Evolutionary conservation across 2,329 filamentous ascomycete species (phyloP).

Genomic region (Claviceps pusilla): DNA sequence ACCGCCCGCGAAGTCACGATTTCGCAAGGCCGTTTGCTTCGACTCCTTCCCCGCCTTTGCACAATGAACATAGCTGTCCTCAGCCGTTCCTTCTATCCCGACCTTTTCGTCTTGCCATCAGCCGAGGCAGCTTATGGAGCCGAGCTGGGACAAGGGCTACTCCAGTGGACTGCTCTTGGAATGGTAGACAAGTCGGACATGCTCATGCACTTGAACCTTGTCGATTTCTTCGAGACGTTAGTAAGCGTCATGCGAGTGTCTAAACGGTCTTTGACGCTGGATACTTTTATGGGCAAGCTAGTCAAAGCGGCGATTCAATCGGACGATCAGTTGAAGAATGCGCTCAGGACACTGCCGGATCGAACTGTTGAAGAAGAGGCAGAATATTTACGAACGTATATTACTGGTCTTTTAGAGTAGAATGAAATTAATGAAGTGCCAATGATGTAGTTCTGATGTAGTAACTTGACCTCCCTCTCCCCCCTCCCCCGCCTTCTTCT

Average conservation of each 20-base stretch:
- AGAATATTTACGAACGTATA: conserved; percentile 30
- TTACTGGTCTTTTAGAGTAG: conserved; percentile 24
- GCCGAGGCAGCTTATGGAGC: conserved; percentile 6
- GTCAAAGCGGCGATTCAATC: conserved; percentile 25
- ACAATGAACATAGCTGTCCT: conserved; percentile 30
- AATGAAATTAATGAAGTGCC: neutral
- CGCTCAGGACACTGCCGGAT: conserved; percentile 29
- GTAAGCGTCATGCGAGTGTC: conserved; percentile 32
- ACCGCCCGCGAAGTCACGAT: conserved; percentile 28
- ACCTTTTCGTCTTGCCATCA: conserved; percentile 15
- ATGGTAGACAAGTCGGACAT: conserved; percentile 36
- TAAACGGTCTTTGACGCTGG: conserved; percentile 19
- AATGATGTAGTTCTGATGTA: neutral
- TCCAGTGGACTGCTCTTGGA: conserved; percentile 35
- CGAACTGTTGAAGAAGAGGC: conserved; percentile 37
- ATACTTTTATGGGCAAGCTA: conserved; percentile 23
- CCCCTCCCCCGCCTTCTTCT: too few relatives aligned
- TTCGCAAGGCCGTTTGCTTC: conserved; percentile 37
- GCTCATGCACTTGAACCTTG: conserved; percentile 34
- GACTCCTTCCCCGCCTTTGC: conserved; percentile 35
- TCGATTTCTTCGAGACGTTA: conserved; percentile 39
- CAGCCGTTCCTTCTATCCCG: conserved; percentile 21
- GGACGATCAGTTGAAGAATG: conserved; percentile 24
- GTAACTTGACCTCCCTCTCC: neutral
- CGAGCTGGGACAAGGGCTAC: conserved; percentile 22